phyloP scores from a whole-genome alignment of 1,284 basidiomycete species.

The Phenoliferia sp. region DNA sequence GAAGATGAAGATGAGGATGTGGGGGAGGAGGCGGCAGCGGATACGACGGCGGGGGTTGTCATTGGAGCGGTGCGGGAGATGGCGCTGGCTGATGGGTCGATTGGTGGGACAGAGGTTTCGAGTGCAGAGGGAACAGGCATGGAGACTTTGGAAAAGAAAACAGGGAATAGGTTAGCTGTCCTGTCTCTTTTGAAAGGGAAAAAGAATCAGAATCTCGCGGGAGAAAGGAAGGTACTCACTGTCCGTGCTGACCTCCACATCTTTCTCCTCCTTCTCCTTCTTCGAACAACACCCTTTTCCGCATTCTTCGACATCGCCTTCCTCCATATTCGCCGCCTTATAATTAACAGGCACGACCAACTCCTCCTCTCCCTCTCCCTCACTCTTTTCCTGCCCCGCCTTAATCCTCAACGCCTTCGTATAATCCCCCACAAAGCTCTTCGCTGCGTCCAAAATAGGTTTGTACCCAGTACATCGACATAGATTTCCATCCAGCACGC shows the following conservation, averaged over 20 bases:
- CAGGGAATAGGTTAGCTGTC: no score
- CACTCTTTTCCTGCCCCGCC: neutral
- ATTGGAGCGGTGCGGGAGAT: neutral
- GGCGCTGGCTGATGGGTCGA: constrained; percentile 10
- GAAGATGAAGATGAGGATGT: no score
- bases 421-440: constrained; percentile 35
- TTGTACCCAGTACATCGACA: constrained; percentile 38
- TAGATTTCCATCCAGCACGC: constrained; percentile 43
- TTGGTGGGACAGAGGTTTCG: constrained; percentile 8
- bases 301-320: neutral
- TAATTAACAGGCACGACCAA: constrained; percentile 32
- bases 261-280: neutral
- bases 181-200: no score
- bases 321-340: constrained; percentile 9
- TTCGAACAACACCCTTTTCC: constrained; percentile 3
- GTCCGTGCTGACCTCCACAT: constrained; percentile 16
- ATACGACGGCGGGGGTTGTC: neutral
- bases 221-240: no score
- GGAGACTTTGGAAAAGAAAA: constrained; percentile 10
- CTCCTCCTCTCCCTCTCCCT: constrained; percentile 12
- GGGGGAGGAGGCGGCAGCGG: neutral
- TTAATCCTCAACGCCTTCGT: neutral
- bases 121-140: constrained; percentile 13
- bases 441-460: constrained; percentile 35
- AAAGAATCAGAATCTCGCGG: no score